These are phyloP conservation scores for Botrytis sinoallii DNA, from an alignment of 2,329 filamentous ascomycete genomes.

Conservation along the genomic window DNA sequence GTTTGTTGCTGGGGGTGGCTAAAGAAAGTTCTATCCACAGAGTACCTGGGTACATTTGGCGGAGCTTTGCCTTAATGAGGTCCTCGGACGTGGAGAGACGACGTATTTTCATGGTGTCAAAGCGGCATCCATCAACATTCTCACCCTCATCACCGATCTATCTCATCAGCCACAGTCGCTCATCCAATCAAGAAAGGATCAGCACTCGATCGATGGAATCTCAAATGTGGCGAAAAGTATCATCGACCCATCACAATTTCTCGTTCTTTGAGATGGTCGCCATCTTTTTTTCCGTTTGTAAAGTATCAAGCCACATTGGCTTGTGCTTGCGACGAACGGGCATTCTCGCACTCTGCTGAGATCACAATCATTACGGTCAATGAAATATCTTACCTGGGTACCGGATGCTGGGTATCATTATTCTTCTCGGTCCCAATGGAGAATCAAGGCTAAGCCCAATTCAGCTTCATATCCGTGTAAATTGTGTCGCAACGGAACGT, in stretches of 20 bases:
- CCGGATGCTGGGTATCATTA: background rate
- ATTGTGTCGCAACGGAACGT: background rate
- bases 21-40: slow-evolving; percentile 6
- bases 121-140: background rate
- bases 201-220: background rate
- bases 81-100: background rate
- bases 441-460: background rate
- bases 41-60: background rate
- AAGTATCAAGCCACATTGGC: background rate
- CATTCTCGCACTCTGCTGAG: too few species aligned
- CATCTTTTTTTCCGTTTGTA: background rate
- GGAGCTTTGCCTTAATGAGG: slow-evolving; percentile 2
- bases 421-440: background rate
- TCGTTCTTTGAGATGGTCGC: background rate
- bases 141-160: background rate
- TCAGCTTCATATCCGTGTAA: background rate
- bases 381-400: background rate
- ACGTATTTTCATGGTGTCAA: background rate
- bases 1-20: background rate
- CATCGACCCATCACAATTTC: background rate
- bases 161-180: background rate
- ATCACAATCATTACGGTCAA: background rate
- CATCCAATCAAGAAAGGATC: background rate
- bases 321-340: background rate
- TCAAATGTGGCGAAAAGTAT: background rate